Base-by-base conservation (phyloP, 768 basidiomycete species). In the Pisolithus marmoratus region DNA sequence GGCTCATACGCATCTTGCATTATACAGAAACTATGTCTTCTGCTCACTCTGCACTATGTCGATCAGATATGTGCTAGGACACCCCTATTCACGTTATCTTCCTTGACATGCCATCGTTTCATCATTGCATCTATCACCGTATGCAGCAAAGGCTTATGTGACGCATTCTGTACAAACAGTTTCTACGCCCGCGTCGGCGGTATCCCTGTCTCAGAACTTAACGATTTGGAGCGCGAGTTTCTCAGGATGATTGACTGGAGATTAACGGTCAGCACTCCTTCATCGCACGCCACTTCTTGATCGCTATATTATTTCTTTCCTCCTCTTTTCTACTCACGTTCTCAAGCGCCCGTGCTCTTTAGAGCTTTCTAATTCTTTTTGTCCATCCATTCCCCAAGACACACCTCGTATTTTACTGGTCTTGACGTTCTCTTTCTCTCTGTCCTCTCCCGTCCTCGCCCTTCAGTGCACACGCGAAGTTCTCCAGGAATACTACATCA, bases 111-210 rank as follows among this genome's bases (percentile, higher is more conserved):
- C 63, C 96, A 99, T 72, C 92, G 96, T 54, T 98, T 99, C 73
- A 79, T 97, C 65, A 97, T 98, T 72, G 81, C 95, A 42, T 84
- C 92, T 60, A 86, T 97, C 68, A 83, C 90, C 27, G 91, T 94
- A 53, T 87, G 91, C 55, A 88, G 85, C 74, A 98, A 99, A 71
- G 92, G 93, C 0, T 83, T 97, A 42, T 94, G 90, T 70, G 96
- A 99, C 72, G 82, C 84, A 19, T 98, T 98, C 69, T 95, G 90
- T 72, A 92, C 90, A 45, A 98, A 98, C 68, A 82, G 79, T 51
- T 83, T 94, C 63, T 98, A 98, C 72, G 92, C 96, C 58, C 89
- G 87, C 70, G 94, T 99, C 29, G 96, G 96, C 60, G 96, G 96
- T 51, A 92, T 97, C 65, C 84, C 88, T 56, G 78, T 93, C 46